Conservation (phyloP, 106 monocot genomes). For the Gastrodia elata region DNA sequence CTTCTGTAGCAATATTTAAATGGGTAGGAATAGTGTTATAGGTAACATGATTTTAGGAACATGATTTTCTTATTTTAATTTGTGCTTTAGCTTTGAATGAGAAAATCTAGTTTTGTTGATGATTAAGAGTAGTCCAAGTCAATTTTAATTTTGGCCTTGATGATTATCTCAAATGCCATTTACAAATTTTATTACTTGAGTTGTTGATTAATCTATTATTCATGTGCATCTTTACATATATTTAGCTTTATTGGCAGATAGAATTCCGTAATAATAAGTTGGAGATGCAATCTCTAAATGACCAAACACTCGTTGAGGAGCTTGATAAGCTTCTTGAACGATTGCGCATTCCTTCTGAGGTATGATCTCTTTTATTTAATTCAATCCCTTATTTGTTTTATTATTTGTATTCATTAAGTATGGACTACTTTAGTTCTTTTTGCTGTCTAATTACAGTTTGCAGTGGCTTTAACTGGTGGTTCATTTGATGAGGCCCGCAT, state of each 20-base stretch:
- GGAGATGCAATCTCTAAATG: slow-evolving; percentile 90
- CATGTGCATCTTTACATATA: not conserved
- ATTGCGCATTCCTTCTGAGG: slow-evolving; percentile 87
- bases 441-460: slow-evolving; percentile 40
- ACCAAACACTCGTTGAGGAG: slow-evolving; percentile 71
- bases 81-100: not conserved
- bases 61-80: not conserved
- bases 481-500: slow-evolving; percentile 92
- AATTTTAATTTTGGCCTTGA: not conserved
- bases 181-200: not conserved
- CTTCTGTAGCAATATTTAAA: not conserved
- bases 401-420: not conserved
- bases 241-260: slow-evolving; percentile 46
- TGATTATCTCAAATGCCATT: not conserved
- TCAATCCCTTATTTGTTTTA: not conserved
- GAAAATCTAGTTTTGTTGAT: not conserved
- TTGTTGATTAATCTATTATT: not conserved
- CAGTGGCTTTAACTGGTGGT: slow-evolving; percentile 81
- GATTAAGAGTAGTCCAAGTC: not conserved
- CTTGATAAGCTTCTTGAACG: slow-evolving; percentile 87
- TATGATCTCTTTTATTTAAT: slow-evolving; percentile 12
- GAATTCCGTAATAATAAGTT: slow-evolving; percentile 93
- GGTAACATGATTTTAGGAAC: not conserved
- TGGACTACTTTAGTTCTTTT: not conserved
- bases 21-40: not conserved